These are phyloP conservation scores for Penicillium subrubescens DNA, from an alignment of 495 filamentous ascomycete species.

Conservation along the genomic window DNA sequence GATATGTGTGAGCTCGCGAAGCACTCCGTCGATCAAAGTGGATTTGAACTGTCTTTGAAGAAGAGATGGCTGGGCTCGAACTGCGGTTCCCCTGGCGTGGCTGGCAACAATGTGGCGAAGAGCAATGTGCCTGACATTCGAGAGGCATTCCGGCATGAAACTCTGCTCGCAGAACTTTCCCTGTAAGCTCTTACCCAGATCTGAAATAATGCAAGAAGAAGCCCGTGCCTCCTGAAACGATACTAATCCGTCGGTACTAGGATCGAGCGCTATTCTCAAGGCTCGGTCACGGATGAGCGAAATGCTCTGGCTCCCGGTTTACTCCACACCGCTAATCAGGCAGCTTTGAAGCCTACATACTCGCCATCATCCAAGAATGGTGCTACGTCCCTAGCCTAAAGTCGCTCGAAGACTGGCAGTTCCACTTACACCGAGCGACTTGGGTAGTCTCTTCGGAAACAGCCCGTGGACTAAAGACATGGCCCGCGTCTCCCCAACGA, in stretches of 20 bases:
- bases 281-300: conserved; percentile 16
- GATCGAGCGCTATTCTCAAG: conserved; percentile 34
- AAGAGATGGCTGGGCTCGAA: conserved; percentile 83
- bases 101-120: conserved; percentile 88
- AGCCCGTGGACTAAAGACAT: background rate
- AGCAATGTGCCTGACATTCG: conserved; percentile 94
- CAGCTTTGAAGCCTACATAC: conserved; percentile 11
- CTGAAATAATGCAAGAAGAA: background rate
- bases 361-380: conserved; percentile 2
- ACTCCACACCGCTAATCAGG: conserved; percentile 23
- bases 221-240: background rate
- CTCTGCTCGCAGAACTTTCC: conserved; percentile 73
- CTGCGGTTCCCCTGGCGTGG: conserved; percentile 70
- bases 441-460: background rate
- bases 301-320: conserved; percentile 18
- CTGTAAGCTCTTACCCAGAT: conserved; percentile 60
- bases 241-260: conserved; percentile 20
- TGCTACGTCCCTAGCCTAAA: background rate
- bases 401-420: background rate
- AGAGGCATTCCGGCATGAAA: conserved; percentile 85
- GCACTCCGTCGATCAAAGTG: conserved; percentile 91
- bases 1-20: conserved; percentile 99
- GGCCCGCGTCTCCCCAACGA: background rate
- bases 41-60: conserved; percentile 87
- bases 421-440: background rate